These are phyloP conservation scores for Xylaria sp. DNA, from an alignment of 2,329 filamentous ascomycete species.

Conservation along the genomic window DNA sequence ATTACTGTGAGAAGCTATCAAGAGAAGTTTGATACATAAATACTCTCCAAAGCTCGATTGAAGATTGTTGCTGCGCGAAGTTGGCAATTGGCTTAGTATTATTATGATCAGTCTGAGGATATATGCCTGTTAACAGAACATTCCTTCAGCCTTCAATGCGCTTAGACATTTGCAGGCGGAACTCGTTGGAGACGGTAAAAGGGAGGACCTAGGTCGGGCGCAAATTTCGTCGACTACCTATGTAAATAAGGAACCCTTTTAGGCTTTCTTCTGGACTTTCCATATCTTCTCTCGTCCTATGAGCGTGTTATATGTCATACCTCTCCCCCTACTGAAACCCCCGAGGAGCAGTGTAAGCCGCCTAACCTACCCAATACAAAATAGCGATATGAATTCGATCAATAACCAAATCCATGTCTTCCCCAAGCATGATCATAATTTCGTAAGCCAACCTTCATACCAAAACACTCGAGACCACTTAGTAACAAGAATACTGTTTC, in stretches of 20 bases:
- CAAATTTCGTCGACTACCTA: neutral
- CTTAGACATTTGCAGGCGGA: neutral
- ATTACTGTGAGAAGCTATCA: no score
- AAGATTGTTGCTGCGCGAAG: no score
- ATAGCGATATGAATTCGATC: neutral
- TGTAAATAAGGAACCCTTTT: neutral
- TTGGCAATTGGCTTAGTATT: no score
- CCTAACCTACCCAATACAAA: neutral
- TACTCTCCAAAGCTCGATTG: no score
- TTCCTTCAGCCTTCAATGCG: neutral
- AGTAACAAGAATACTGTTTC: neutral
- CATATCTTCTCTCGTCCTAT: neutral
- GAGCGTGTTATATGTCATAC: neutral
- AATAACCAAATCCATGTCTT: neutral
- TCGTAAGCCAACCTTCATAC: neutral
- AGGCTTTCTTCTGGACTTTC: neutral
- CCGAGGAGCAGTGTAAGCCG: neutral
- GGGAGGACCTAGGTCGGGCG: neutral
- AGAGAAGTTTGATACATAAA: no score
- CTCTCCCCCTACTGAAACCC: neutral
- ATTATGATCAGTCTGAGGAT: no score
- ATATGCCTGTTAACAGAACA: neutral
- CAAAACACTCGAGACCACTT: neutral
- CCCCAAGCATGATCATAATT: neutral
- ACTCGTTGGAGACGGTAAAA: no score